Evolutionary conservation across 495 filamentous ascomycete genomes (phyloP).

Genomic region (Hyaloscypha bicolor): DNA sequence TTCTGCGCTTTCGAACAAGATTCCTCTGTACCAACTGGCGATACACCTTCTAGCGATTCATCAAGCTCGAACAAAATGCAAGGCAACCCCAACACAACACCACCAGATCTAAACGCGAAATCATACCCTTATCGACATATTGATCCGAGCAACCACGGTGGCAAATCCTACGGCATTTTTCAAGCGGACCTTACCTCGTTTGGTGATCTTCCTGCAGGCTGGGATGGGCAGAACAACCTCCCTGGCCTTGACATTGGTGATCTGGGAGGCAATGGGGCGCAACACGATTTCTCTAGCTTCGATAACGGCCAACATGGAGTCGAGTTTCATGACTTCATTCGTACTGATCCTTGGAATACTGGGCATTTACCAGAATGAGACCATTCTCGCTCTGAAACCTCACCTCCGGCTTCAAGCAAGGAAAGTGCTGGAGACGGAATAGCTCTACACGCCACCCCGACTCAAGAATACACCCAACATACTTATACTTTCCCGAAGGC

Average conservation of each 20-base stretch:
- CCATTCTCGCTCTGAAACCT: background rate
- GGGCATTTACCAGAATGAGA: background rate
- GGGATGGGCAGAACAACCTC: background rate
- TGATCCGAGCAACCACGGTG: background rate
- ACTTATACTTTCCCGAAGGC: too few species aligned
- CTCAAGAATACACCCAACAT: too few species aligned
- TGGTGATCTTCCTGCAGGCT: background rate
- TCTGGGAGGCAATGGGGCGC: background rate
- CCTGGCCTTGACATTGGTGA: background rate
- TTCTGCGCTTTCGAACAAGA: conserved; percentile 2
- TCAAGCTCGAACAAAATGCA: conserved; percentile 19
- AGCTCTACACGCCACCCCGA: too few species aligned
- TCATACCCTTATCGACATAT: background rate
- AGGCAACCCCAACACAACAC: background rate
- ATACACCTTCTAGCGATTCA: conserved; percentile 9
- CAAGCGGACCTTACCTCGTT: background rate
- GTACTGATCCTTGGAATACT: background rate
- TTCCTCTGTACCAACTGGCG: background rate
- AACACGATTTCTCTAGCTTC: background rate
- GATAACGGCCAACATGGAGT: background rate
- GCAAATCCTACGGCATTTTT: background rate
- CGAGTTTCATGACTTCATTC: background rate
- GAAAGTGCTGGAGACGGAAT: background rate
- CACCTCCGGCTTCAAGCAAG: background rate
- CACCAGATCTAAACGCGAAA: background rate